Conservation (phyloP, 2,329 filamentous ascomycete species). For the Neonectria neomacrospora region DNA sequence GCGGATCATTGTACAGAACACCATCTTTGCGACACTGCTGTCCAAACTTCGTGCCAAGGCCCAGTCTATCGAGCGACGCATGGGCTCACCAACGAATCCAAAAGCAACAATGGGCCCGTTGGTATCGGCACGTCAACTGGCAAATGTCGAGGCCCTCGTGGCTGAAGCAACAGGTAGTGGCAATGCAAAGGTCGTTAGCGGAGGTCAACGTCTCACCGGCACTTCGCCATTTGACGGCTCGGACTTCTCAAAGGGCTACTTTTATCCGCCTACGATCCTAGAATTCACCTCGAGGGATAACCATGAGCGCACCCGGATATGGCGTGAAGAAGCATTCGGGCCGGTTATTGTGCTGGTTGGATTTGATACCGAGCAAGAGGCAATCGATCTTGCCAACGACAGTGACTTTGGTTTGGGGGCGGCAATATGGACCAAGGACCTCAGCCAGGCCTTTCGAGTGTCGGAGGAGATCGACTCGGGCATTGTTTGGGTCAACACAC, state of each 20-base stretch:
- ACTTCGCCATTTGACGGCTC: constrained; percentile 60
- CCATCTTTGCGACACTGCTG: constrained; percentile 73
- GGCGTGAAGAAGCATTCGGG: constrained; percentile 85
- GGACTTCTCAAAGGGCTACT: constrained; percentile 71
- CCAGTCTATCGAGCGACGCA: constrained; percentile 61
- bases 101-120: constrained; percentile 73
- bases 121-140: constrained; percentile 71
- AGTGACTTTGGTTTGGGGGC: constrained; percentile 82
- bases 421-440: constrained; percentile 79
- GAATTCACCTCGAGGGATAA: constrained; percentile 61
- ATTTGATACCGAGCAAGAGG: constrained; percentile 79
- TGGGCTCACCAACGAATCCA: constrained; percentile 67
- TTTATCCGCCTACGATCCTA: constrained; percentile 84
- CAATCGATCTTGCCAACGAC: constrained; percentile 76
- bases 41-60: constrained; percentile 72
- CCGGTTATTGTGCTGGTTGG: constrained; percentile 80
- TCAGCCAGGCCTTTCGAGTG: constrained; percentile 80
- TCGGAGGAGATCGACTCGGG: constrained; percentile 77
- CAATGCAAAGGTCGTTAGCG: constrained; percentile 50
- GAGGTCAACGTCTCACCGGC: constrained; percentile 61
- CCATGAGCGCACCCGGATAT: constrained; percentile 76
- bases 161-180: constrained; percentile 68
- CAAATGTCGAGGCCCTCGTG: constrained; percentile 74
- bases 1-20: constrained; percentile 77
- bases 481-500: constrained; percentile 67